phyloP scores from a whole-genome alignment of 495 filamentous ascomycete species.

The Cryomyces minteri region DNA sequence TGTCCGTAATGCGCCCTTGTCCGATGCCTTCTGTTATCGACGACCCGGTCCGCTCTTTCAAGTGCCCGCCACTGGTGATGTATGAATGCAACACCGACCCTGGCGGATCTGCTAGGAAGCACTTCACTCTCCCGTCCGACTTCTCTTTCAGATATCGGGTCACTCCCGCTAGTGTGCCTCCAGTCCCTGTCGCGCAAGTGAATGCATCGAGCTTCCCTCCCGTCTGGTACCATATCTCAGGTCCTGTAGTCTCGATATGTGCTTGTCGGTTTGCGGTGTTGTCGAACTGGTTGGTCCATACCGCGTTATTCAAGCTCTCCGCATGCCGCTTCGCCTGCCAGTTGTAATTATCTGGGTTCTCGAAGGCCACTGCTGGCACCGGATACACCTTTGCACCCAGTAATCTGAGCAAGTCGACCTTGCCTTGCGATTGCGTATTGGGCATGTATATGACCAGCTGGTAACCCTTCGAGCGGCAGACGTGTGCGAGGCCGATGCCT shows the following conservation, averaged over 20 bases:
- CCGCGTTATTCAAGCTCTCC: slow-evolving; percentile 67
- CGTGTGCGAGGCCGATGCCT: slow-evolving; percentile 91
- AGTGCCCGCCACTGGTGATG: slow-evolving; percentile 65
- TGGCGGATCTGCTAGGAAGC: slow-evolving; percentile 83
- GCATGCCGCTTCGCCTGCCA: slow-evolving; percentile 85
- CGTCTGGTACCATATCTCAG: slow-evolving; percentile 95
- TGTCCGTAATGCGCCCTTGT: slow-evolving; percentile 91
- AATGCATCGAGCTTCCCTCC: slow-evolving; percentile 77
- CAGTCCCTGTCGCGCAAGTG: slow-evolving; percentile 88
- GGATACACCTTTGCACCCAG: slow-evolving; percentile 95
- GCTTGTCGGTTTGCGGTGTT: slow-evolving; percentile 86
- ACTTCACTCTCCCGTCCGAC: slow-evolving; percentile 66
- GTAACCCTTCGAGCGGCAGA: slow-evolving; percentile 87
- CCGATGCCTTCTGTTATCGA: slow-evolving; percentile 97
- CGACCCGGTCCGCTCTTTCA: slow-evolving; percentile 63
- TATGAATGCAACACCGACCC: slow-evolving; percentile 86
- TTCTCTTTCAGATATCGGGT: slow-evolving; percentile 79
- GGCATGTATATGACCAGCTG: slow-evolving; percentile 98
- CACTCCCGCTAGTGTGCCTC: slow-evolving; percentile 74
- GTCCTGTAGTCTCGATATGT: slow-evolving; percentile 91
- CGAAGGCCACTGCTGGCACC: slow-evolving; percentile 93
- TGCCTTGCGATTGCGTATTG: slow-evolving; percentile 93
- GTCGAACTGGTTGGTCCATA: slow-evolving; percentile 99
- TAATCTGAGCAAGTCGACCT: slow-evolving; percentile 81
- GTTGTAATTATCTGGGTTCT: slow-evolving; percentile 94